Evolutionary conservation across 169 alveolate genomes (phyloP).

Genomic region (Cryptosporidium viatorum): DNA sequence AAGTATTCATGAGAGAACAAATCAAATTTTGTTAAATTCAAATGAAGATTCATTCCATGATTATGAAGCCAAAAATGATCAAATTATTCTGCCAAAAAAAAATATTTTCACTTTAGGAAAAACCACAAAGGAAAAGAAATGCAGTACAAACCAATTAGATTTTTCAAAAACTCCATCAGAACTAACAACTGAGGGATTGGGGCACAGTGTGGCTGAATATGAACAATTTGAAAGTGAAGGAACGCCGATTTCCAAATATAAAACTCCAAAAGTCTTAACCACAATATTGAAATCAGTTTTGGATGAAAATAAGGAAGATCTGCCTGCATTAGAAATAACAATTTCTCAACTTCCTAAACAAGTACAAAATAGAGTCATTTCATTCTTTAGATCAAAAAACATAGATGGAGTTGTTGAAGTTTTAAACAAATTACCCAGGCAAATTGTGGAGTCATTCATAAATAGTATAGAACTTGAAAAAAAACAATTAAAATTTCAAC

Average conservation of each 20-base stretch:
- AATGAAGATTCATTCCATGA: not conserved
- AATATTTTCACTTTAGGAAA: not conserved
- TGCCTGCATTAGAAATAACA: constrained; percentile 36
- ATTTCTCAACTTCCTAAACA: constrained; percentile 39
- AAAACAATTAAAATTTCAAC: constrained; percentile 9
- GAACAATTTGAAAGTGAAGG: not conserved
- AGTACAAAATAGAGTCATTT: constrained; percentile 1
- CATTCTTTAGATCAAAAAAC: constrained; percentile 47
- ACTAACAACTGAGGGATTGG: not conserved
- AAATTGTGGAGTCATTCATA: constrained; percentile 30
- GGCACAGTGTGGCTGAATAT: not conserved
- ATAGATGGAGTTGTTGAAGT: constrained; percentile 40
- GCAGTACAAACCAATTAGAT: not conserved
- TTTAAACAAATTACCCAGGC: not conserved
- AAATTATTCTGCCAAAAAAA: too few relatives aligned
- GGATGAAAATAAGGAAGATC: constrained; percentile 49
- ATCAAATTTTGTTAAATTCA: not conserved
- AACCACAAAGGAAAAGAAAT: not conserved
- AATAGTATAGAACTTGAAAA: constrained; percentile 45
- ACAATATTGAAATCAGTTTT: constrained; percentile 24
- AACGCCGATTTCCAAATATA: not conserved
- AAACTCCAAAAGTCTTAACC: constrained; percentile 42
- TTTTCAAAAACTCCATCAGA: constrained; percentile 3
- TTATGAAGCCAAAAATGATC: not conserved
- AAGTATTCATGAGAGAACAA: not conserved